Evolutionary conservation across 441 rosid species (phyloP).

Genomic region (Manihot esculenta): DNA sequence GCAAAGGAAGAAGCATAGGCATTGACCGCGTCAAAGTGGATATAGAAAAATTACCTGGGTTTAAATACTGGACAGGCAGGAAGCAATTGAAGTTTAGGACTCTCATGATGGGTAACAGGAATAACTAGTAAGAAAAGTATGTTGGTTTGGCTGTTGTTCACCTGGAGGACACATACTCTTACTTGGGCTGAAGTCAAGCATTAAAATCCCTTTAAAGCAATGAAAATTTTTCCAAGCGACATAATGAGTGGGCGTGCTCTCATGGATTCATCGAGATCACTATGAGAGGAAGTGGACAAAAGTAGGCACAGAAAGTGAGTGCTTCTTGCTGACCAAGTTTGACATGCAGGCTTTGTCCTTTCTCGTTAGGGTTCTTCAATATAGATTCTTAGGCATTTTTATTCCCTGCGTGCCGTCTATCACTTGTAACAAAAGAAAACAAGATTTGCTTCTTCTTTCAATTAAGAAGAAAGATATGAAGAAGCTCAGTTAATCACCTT

Average conservation of each 20-base stretch:
- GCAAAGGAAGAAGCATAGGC: neutral
- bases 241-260: constrained; percentile 72
- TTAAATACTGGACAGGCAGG: constrained; percentile 27
- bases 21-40: constrained; percentile 12
- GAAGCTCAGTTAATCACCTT: neutral
- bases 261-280: constrained; percentile 25
- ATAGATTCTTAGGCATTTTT: neutral
- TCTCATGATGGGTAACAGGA: constrained; percentile 19
- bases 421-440: neutral
- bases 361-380: constrained; percentile 18
- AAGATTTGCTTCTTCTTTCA: no score
- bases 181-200: constrained; percentile 43
- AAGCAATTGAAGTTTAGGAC: constrained; percentile 11
- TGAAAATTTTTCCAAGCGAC: constrained; percentile 33
- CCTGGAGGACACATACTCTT: constrained; percentile 28
- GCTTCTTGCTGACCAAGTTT: constrained; percentile 18
- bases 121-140: constrained; percentile 26
- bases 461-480: neutral
- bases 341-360: constrained; percentile 13
- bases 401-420: no score
- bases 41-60: constrained; percentile 6
- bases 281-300: neutral
- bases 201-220: constrained; percentile 42
- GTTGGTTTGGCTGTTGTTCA: constrained; percentile 22
- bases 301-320: neutral